Evolutionary conservation across 2,329 filamentous ascomycete species (phyloP), one percentile per base, ranked within the genome.

Genomic region (Davidsoniella eucalypti): DNA sequence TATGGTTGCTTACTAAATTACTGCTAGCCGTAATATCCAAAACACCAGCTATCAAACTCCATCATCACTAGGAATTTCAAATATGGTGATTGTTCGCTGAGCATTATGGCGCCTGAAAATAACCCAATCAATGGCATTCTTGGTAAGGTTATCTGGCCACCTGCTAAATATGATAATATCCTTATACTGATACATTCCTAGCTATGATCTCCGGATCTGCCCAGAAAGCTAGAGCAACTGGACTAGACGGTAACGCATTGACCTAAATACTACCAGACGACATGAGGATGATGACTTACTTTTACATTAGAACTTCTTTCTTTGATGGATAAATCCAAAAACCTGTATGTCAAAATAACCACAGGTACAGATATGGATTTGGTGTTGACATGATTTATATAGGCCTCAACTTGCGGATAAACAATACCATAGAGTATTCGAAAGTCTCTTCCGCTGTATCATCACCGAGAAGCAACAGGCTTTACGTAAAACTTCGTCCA

Each of bases 401-500:
- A 52, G 50, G 33, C 33, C 46, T 4, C 21, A 64, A 10, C 68
- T 94, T 33, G 75, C 73, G 43, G 86, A 94, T 60, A 84, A 83
- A 60, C 75, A 75, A n/a, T 94, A 84, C 57, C 82, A 92, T 59
- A 75, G 76, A 53, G 78, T 95, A 41, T 85, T 86, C 57, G 87
- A 95, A 59, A 75, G 77, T 1, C 67, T 96, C 2, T 94, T 95
- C 60, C 72, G 75, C 49, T 81, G 73, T 59, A 74, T 74, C 1
- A 62, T 80, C 16, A 64, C 71, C 12, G 87, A 94, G 57, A 87
- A 85, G 60, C 69, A 78, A 8, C 61, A 65, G 16, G 83, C 76
- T 55, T 71, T 75, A 51, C 73, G 73, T 50, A 70, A 70, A 10
- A 72, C 69, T 55, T 72, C 71, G 49, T 70, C 65, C 10, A 66